Base-by-base conservation (phyloP, 1,139 yeast genomes). In the Zygoascus meyerae region DNA sequence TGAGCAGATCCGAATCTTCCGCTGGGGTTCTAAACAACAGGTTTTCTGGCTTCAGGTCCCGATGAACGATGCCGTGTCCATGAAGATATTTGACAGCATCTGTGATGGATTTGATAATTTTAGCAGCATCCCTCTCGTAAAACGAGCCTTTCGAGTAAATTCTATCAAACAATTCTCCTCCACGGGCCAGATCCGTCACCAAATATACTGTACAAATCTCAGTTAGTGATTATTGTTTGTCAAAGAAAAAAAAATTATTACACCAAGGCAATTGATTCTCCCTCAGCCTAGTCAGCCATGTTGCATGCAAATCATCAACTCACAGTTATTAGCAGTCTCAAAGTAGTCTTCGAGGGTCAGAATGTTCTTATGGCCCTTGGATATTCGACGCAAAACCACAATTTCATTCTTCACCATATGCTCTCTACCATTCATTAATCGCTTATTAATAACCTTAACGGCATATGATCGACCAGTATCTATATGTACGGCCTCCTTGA, bases 41-140 rank as follows among this genome's bases (percentile, higher is more conserved):
- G 59, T 92, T 92, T 62, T 92, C 98, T 0, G 97, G 97, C 65
- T 92, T 92, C 54, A 92, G 72, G 65, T 92, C 98, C 46, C 97
- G 75, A 65, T 92, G 98, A 11, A 87, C 94, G 47, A 90, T 78
- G 41, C 87, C 86, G 55, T 83, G 79, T 9, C 74, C 70, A 63
- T 90, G 97, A 55, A 90, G 72, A 58, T 86, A 86, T 34, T 74
- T 73, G 37, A 90, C 73, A 2, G 74, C 75, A 2, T 65, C 70
- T 2, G 70, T 67, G 35, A 77, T 64, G 48, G 76, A 77, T 49
- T 70, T 69, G 54, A 78, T 70, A 34, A 78, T 59, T 48, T 76
- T 73, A 28, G 69, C 73, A 28, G 82, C 78, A 51, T 79, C 83
- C 1, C 62, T 56, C 41, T 78, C 76, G 40, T 71, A 72, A 44